Evolutionary conservation across 257 asterid species (phyloP).

Genomic region (Lycium barbarum): DNA sequence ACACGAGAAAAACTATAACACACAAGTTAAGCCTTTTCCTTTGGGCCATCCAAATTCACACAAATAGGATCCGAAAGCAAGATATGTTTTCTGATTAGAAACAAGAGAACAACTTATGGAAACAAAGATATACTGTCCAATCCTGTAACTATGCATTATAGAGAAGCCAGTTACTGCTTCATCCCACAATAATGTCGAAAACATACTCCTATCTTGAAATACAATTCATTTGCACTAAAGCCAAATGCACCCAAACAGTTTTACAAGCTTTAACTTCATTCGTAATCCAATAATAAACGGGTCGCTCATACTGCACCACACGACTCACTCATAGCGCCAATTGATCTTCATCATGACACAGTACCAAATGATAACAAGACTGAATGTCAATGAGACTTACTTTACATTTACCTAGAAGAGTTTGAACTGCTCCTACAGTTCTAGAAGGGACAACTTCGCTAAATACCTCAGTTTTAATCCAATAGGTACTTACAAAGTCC

Average conservation of each 20-base stretch:
- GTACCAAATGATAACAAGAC: background rate
- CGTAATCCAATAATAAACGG: background rate
- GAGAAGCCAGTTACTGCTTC: background rate
- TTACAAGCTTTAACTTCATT: background rate
- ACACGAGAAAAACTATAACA: background rate
- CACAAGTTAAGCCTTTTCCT: background rate
- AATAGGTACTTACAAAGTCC: background rate
- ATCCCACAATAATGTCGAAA: background rate
- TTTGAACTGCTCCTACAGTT: background rate
- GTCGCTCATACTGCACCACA: background rate
- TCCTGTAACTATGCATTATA: background rate
- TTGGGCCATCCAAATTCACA: constrained; percentile 2
- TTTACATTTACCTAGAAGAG: background rate
- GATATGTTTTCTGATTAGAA: background rate
- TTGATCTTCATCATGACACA: background rate
- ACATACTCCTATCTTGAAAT: background rate
- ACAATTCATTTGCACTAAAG: background rate
- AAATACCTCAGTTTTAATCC: background rate
- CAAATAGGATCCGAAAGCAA: background rate
- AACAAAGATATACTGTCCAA: background rate
- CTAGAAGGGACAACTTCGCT: background rate
- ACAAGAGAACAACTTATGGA: background rate
- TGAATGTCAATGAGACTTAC: background rate
- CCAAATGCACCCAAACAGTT: background rate
- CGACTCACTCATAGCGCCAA: background rate